Base-by-base conservation (phyloP, 768 basidiomycete species). In the Gymnopilus junonius region DNA sequence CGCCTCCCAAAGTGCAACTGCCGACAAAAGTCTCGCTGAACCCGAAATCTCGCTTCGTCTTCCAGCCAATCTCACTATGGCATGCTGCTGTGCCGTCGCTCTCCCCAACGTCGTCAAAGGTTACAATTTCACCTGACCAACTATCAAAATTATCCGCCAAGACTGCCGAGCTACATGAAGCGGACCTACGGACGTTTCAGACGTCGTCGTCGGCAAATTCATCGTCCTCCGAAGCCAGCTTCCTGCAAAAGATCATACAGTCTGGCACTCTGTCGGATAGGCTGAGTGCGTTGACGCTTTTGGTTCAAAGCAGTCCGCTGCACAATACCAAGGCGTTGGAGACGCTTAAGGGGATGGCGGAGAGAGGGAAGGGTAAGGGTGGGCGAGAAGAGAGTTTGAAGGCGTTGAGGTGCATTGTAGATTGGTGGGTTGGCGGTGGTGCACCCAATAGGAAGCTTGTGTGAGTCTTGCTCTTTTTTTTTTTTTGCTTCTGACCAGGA, bases 371-470 rank as follows among this genome's bases (percentile, higher is more conserved):
- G 63, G 90, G 89, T 0, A 94, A 93, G 69, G 94, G 94, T 40
- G 93, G 94, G 3, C 83, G 96, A n/a, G 95, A 95, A 55, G 96
- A 98, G 79, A 89, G 92, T 67, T 74, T 97, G 45, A 95, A 96
- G 66, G 95, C 96, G 2, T 72, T 97, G 58, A 83, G 96, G 43
- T 97, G 95, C 64, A 82, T 99, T 61, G 89, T 93, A 32, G 97
- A 99, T 84, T 98, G 97, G 95, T 97, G 95, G 94, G 85, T 92
- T 48, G 95, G 95, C 32, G 96, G 95, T 23, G 94, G 94, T n/a
- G 92, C 89, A 20, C 93, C 95, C 0, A 80, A 84, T 62, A 81
- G 93, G 64, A 99, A 99, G 73, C 83, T 98, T 25, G 93, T 85
- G 93, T 95, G 63, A 55, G 88, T 80, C 14, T 45, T 25, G 27